Conservation (phyloP, 345 rosid genomes). For the Ricinus communis region DNA sequence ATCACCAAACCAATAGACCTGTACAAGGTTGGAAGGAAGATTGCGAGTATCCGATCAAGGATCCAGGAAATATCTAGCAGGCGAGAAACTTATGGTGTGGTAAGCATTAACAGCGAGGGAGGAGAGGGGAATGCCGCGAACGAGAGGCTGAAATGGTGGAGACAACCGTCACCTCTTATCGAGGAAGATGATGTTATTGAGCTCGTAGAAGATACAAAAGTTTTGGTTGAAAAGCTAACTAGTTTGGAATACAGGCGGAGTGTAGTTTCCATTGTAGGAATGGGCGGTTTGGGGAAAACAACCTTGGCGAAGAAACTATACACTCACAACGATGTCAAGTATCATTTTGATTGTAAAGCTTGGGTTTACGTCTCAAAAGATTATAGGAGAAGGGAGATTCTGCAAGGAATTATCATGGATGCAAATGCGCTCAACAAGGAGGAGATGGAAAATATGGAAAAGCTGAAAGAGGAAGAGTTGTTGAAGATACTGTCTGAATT, state of each 20-base stretch:
- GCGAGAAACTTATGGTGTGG: not conserved
- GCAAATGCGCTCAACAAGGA: not conserved
- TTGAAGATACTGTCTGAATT: conserved; percentile 2
- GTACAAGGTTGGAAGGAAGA: conserved; percentile 19
- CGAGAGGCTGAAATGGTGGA: conserved; percentile 15
- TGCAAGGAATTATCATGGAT: conserved; percentile 13
- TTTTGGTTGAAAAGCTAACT: not conserved
- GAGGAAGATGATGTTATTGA: not conserved
- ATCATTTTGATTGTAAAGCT: conserved; percentile 19
- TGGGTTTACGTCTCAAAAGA: conserved; percentile 23
- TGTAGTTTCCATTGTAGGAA: conserved; percentile 14
- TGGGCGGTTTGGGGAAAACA: conserved; percentile 25
- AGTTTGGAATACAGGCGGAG: not conserved
- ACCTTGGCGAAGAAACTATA: conserved; percentile 21
- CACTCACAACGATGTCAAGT: not conserved
- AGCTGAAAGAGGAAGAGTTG: conserved; percentile 12
- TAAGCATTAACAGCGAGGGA: not conserved
- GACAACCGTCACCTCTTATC: conserved; percentile 16
- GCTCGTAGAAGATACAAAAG: not conserved
- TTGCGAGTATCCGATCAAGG: not conserved
- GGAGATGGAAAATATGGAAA: conserved; percentile 19
- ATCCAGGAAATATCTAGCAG: not conserved
- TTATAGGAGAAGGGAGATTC: conserved; percentile 6
- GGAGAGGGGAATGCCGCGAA: not conserved
- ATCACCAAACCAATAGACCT: conserved; percentile 10